Conservation (phyloP, 108 stramenopile genomes). For the Skeletonema marinoi region DNA sequence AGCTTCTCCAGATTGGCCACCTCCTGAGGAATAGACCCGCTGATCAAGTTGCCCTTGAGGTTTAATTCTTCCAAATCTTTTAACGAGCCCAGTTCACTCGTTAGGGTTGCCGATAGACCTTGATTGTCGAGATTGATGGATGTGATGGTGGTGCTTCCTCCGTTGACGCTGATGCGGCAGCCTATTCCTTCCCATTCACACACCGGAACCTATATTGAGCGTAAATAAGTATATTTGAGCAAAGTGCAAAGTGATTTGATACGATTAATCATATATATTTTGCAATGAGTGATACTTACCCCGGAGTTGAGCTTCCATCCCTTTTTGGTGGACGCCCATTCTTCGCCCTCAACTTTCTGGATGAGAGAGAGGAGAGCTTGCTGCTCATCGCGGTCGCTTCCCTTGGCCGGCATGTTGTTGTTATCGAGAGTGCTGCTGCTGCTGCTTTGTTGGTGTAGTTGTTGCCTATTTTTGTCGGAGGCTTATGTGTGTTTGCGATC, state of each 20-base stretch:
- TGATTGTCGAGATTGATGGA: constrained; percentile 16
- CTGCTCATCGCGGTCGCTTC: not conserved
- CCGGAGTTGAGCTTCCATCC: constrained; percentile 14
- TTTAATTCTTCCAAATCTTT: constrained; percentile 23
- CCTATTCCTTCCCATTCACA: constrained; percentile 57
- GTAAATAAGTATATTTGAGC: too few relatives aligned
- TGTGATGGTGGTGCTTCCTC: constrained; percentile 4
- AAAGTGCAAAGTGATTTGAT: too few relatives aligned
- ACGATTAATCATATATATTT: too few relatives aligned
- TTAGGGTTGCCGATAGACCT: constrained; percentile 48
- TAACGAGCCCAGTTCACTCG: constrained; percentile 36
- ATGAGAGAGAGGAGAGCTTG: constrained; percentile 17
- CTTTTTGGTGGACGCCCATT: constrained; percentile 17
- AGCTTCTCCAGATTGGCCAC: constrained; percentile 24
- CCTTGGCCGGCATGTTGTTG: not conserved
- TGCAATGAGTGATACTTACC: too few relatives aligned
- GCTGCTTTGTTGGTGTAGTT: too few relatives aligned
- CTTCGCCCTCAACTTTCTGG: constrained; percentile 33
- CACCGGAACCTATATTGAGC: not conserved
- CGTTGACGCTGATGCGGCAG: constrained; percentile 19
- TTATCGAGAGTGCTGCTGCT: not conserved
- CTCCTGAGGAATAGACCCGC: constrained; percentile 43
- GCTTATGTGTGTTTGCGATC: too few relatives aligned
- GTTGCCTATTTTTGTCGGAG: too few relatives aligned
- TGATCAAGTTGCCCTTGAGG: constrained; percentile 40